phyloP scores from a whole-genome alignment of 352 stramenopile species.

The Phytopythium montanum region DNA sequence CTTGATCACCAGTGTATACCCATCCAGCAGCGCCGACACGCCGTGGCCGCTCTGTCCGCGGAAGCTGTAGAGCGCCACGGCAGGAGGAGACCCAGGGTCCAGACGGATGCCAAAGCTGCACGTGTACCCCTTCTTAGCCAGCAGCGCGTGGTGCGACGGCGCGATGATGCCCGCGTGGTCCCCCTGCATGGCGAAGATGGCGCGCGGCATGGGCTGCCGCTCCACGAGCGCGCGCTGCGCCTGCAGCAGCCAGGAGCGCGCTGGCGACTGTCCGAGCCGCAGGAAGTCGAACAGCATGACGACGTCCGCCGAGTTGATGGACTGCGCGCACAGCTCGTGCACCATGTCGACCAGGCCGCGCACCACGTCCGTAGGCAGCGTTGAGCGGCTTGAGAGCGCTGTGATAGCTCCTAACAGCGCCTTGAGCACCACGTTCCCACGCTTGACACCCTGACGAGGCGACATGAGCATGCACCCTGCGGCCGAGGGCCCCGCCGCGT shows the following conservation, averaged over 20 bases:
- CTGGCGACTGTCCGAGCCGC: slow-evolving; percentile 41
- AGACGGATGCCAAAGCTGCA: slow-evolving; percentile 64
- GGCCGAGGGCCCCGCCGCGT: not conserved
- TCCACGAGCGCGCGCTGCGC: slow-evolving; percentile 55
- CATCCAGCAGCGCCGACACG: slow-evolving; percentile 55
- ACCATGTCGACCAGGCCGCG: slow-evolving; percentile 41
- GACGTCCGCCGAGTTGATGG: slow-evolving; percentile 53
- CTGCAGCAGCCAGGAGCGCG: slow-evolving; percentile 43
- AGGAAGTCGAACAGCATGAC: slow-evolving; percentile 74
- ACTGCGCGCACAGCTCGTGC: slow-evolving; percentile 45
- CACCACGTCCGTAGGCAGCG: slow-evolving; percentile 23
- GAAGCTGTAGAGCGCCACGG: slow-evolving; percentile 71
- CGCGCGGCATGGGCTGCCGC: slow-evolving; percentile 48
- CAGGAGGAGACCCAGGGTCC: slow-evolving; percentile 17
- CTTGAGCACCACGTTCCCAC: slow-evolving; percentile 43
- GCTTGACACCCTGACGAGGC: slow-evolving; percentile 10
- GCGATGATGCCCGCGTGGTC: slow-evolving; percentile 60
- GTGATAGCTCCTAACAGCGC: slow-evolving; percentile 40
- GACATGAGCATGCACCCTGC: slow-evolving; percentile 6
- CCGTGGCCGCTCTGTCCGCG: slow-evolving; percentile 71
- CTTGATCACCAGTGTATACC: slow-evolving; percentile 49
- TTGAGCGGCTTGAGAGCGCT: slow-evolving; percentile 27
- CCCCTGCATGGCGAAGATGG: slow-evolving; percentile 71
- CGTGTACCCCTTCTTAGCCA: slow-evolving; percentile 77
- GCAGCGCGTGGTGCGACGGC: slow-evolving; percentile 46